Evolutionary conservation across 1,139 yeast species (phyloP).

Genomic region (Yamadazyma sp.): DNA sequence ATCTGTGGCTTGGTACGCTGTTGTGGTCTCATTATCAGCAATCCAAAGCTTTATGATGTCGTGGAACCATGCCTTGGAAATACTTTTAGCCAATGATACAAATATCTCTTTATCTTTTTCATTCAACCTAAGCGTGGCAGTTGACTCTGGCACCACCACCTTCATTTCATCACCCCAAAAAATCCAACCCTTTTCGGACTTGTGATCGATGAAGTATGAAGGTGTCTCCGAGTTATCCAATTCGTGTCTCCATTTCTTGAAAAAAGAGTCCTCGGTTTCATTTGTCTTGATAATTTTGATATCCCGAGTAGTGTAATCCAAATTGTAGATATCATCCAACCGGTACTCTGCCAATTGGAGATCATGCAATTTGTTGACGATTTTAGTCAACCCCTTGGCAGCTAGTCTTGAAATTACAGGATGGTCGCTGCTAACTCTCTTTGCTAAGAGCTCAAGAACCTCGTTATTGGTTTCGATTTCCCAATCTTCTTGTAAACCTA

Average conservation of each 20-base stretch:
- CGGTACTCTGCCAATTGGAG: constrained; percentile 59
- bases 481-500: constrained; percentile 54
- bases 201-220: constrained; percentile 56
- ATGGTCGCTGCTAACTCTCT: constrained; percentile 64
- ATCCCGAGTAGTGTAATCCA: constrained; percentile 39
- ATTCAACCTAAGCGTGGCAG: constrained; percentile 20
- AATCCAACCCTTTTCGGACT: constrained; percentile 66
- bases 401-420: constrained; percentile 69
- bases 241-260: constrained; percentile 49
- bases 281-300: constrained; percentile 44
- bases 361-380: constrained; percentile 52
- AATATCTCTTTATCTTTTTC: constrained; percentile 43
- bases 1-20: constrained; percentile 62
- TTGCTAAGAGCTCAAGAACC: constrained; percentile 48
- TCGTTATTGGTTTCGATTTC: constrained; percentile 49
- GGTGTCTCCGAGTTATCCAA: constrained; percentile 51
- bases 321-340: constrained; percentile 43
- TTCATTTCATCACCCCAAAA: constrained; percentile 68
- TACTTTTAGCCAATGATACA: constrained; percentile 39
- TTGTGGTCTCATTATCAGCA: constrained; percentile 62
- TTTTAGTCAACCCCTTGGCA: constrained; percentile 58
- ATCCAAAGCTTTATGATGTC: constrained; percentile 55
- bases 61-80: constrained; percentile 61
- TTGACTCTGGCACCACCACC: constrained; percentile 37
- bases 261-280: constrained; percentile 34